phyloP scores from a whole-genome alignment of 805 yeast species.

The Monosporozyma solicola region DNA sequence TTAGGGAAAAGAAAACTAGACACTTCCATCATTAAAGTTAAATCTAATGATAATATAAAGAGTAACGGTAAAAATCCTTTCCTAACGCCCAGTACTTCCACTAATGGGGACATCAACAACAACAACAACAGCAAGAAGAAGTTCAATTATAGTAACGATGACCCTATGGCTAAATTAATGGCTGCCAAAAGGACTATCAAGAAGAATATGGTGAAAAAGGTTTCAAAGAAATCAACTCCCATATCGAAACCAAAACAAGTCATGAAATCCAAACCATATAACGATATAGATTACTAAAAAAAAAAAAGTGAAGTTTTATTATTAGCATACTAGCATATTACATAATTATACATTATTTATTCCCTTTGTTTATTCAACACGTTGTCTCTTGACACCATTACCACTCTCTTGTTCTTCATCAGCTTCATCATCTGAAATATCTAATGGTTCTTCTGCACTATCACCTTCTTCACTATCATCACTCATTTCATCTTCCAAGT shows the following conservation, averaged over 20 bases:
- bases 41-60: neutral
- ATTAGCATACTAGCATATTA: neutral
- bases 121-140: conserved; percentile 2
- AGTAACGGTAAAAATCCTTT: neutral
- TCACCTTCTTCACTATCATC: conserved; percentile 35
- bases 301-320: neutral
- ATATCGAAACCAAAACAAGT: neutral
- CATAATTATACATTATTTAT: neutral
- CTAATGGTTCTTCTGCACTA: conserved; percentile 14
- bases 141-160: conserved; percentile 16
- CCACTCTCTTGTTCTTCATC: conserved; percentile 3
- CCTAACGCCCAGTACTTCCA: neutral
- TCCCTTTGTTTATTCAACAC: neutral
- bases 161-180: conserved; percentile 20
- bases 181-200: conserved; percentile 4
- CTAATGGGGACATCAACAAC: neutral
- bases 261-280: neutral
- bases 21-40: conserved; percentile 5
- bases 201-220: conserved; percentile 2
- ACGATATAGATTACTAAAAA: neutral
- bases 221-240: neutral
- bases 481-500: conserved; percentile 48
- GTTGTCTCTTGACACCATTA: conserved; percentile 2
- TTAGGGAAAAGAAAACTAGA: conserved; percentile 18
- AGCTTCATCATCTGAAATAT: conserved; percentile 6